Conservation (phyloP, 73 alveolate species). For the Paramecium primaurelia region DNA sequence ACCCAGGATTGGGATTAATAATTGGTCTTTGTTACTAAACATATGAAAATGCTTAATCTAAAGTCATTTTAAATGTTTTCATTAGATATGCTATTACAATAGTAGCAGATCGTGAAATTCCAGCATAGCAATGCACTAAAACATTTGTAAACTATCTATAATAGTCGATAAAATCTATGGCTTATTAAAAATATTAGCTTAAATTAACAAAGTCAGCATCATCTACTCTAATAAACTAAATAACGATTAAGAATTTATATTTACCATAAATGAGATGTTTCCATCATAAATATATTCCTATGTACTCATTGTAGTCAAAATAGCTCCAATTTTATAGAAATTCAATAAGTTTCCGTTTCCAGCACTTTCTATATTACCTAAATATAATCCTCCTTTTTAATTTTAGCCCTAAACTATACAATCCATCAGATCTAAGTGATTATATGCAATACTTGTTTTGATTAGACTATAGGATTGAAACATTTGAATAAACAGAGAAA, state of each 20-base stretch:
- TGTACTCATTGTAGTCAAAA: conserved; percentile 37
- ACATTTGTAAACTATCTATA: conserved; percentile 48
- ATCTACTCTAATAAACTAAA: conserved; percentile 38
- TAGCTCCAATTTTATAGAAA: conserved; percentile 33
- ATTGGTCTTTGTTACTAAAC: conserved; percentile 61
- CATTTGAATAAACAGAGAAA: neutral
- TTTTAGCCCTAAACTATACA: conserved; percentile 35
- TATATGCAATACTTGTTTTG: neutral
- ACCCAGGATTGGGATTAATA: conserved; percentile 74
- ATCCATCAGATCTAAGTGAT: conserved; percentile 43
- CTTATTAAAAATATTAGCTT: conserved; percentile 29
- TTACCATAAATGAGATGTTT: conserved; percentile 42
- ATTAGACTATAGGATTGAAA: neutral
- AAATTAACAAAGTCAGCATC: conserved; percentile 56
- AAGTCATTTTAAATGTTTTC: conserved; percentile 58
- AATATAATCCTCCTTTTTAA: conserved; percentile 45
- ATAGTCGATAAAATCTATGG: conserved; percentile 27
- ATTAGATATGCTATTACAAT: conserved; percentile 72
- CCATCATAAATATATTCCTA: neutral
- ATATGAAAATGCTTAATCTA: conserved; percentile 62
- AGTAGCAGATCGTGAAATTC: conserved; percentile 73
- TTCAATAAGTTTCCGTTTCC: conserved; percentile 29
- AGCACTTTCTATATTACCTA: conserved; percentile 60
- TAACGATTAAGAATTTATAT: neutral
- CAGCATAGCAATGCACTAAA: conserved; percentile 78